Evolutionary conservation across 2,329 filamentous ascomycete species (phyloP), one percentile per base, ranked within the genome.

Genomic region (Thielaviopsis ethacetica): DNA sequence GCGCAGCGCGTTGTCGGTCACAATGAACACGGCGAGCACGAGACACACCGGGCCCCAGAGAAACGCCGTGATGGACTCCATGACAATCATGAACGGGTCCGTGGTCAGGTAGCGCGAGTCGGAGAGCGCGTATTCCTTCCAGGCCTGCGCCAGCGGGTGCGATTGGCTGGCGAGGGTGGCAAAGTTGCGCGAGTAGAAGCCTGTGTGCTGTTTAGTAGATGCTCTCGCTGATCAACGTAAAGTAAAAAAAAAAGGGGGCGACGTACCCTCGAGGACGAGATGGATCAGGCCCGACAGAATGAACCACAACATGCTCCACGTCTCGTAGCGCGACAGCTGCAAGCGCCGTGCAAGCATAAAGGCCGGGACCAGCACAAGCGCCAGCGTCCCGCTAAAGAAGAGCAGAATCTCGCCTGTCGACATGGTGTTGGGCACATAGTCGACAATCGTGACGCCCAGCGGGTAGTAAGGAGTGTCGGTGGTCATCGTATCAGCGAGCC

Each of bases 261-360:
- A 22, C 59, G 34, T 62, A 70, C 70, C 71, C 64, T 76, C 73
- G 47, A 76, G 71, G 63, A 73, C 69, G 22, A 72, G 57, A 62
- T 74, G 72, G 61, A 74, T 75, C 62, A 64, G 78, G 68, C 72
- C 79, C 76, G 85, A 87, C 15, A 91, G 74, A 22, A 84, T 77
- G 68, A 91, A 91, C 88, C 88, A 91, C 70, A 88, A 70, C 22
- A 85, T 79, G 4, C 78, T 79, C 13, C 77, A 64, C 53, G 81
- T 74, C 63, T 89, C 85, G 26, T 68, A 68, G 7, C 65, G 69
- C 38, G 73, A 71, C 57, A 88, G 67, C 10, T 69, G 72, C 1
- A 81, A 80, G 19, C 80, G 74, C 63, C 77, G 79, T 61, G 80
- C 74, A 41, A 82, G 63, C 9, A 76, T 61, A 59, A 78, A 78